A percentile compares a stretch with the other conserved stretches of the same genome.
phyloP scores from a whole-genome alignment of 805 yeast genomes.

The Nakazawaea pomicola region DNA sequence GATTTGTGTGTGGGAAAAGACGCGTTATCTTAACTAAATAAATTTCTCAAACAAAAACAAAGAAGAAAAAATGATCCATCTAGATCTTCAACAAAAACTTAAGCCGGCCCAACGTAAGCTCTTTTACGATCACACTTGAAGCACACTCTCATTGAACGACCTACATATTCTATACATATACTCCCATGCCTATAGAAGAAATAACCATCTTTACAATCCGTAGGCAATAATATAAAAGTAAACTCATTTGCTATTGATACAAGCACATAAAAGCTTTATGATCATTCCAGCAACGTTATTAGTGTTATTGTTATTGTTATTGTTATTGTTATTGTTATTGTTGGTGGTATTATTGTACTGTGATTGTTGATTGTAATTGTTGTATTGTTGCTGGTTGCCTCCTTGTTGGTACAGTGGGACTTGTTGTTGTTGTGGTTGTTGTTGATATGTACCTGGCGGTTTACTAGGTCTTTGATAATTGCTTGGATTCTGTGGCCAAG shows the following conservation, averaged over 20 bases:
- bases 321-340: constrained; percentile 24
- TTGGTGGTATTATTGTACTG: constrained; percentile 25
- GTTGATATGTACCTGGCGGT: constrained; percentile 14
- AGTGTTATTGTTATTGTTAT: constrained; percentile 22
- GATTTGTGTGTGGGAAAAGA: too few relatives aligned
- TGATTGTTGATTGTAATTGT: constrained; percentile 25
- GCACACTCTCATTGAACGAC: too few relatives aligned
- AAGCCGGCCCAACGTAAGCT: too few relatives aligned
- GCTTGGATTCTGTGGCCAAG: constrained; percentile 22
- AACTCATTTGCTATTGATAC: constrained; percentile 11
- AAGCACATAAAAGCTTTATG: constrained; percentile 16
- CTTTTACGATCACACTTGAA: too few relatives aligned
- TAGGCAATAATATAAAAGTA: neutral
- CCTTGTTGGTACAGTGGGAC: constrained; percentile 21
- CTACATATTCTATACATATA: too few relatives aligned
- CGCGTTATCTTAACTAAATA: too few relatives aligned
- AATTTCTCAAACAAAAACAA: too few relatives aligned
- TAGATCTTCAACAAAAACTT: too few relatives aligned
- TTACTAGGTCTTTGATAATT: constrained; percentile 19
- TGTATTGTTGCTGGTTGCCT: constrained; percentile 22
- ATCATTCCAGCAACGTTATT: constrained; percentile 1
- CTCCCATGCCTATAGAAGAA: too few relatives aligned
- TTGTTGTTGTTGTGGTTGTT: constrained; percentile 19
- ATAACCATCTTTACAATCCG: too few relatives aligned
- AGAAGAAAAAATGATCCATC: too few relatives aligned